phyloP scores from a whole-genome alignment of 208 protist genomes.

The Trypanosoma avium region DNA sequence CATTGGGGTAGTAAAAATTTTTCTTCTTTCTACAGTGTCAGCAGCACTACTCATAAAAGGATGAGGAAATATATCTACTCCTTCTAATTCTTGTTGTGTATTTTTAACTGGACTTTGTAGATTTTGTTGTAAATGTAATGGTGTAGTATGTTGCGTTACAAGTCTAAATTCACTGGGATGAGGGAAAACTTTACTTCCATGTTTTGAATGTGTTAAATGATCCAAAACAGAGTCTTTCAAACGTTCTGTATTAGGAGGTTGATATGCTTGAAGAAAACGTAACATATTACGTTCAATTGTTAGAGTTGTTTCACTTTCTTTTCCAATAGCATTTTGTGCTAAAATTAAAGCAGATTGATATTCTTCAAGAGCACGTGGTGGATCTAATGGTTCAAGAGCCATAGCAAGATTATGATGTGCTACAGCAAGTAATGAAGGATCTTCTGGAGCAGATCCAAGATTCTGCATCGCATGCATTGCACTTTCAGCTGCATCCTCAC shows the following conservation, averaged over 20 bases:
- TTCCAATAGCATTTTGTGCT: slow-evolving; percentile 44
- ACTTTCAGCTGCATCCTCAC: slow-evolving; percentile 74
- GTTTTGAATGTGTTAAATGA: not conserved
- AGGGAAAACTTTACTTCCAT: not conserved
- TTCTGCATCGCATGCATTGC: slow-evolving; percentile 71
- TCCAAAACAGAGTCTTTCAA: not conserved
- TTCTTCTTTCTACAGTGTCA: not conserved
- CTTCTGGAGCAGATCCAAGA: slow-evolving; percentile 63
- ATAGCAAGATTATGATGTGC: slow-evolving; percentile 92
- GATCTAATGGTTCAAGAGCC: slow-evolving; percentile 80
- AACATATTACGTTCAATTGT: slow-evolving; percentile 74
- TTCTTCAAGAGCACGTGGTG: slow-evolving; percentile 58
- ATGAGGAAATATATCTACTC: slow-evolving; percentile 71
- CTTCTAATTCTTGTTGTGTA: slow-evolving; percentile 10
- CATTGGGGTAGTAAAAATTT: slow-evolving; percentile 7
- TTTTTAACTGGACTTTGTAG: not conserved
- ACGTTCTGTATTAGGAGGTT: not conserved
- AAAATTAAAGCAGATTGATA: slow-evolving; percentile 66
- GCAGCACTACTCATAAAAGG: slow-evolving; percentile 44
- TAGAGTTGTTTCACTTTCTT: slow-evolving; percentile 51
- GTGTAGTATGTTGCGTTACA: not conserved
- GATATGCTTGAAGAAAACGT: slow-evolving; percentile 43
- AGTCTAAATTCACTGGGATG: not conserved
- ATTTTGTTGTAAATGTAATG: too few relatives aligned
- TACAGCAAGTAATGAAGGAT: slow-evolving; percentile 77